phyloP scores from a whole-genome alignment of 2,329 filamentous ascomycete species.

The Alternaria sp. region DNA sequence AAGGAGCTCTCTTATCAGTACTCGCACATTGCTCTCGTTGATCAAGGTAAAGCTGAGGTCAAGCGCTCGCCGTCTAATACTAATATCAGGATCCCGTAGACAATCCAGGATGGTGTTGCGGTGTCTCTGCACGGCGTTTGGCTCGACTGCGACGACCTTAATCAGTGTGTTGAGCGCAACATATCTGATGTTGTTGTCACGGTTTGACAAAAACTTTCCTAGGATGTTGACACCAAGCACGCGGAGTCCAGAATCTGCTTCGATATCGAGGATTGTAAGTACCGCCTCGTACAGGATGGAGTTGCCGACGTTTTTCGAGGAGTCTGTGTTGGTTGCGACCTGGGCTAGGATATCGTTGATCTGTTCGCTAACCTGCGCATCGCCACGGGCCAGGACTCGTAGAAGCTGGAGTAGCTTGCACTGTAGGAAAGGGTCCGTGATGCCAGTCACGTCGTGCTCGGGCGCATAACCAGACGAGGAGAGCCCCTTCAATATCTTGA shows the following conservation, averaged over 20 bases:
- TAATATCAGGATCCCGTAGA: slow-evolving; percentile 95
- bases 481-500: slow-evolving; percentile 88
- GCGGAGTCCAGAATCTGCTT: slow-evolving; percentile 91
- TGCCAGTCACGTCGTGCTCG: slow-evolving; percentile 97
- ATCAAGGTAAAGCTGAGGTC: slow-evolving; percentile 98
- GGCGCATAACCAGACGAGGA: slow-evolving; percentile 96
- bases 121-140: slow-evolving; percentile 95
- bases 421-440: slow-evolving; percentile 96
- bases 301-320: slow-evolving; percentile 97
- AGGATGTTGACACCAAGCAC: slow-evolving; percentile 98
- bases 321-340: slow-evolving; percentile 97
- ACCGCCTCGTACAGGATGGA: slow-evolving; percentile 98
- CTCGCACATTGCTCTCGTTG: slow-evolving; percentile 93
- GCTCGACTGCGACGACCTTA: slow-evolving; percentile 97
- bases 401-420: slow-evolving; percentile 92
- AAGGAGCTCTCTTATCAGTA: slow-evolving; percentile 89
- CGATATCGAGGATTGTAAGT: slow-evolving; percentile 95
- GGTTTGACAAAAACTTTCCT: slow-evolving; percentile 97
- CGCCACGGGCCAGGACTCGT: slow-evolving; percentile 83
- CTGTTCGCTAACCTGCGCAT: slow-evolving; percentile 87
- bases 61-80: slow-evolving; percentile 91
- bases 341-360: slow-evolving; percentile 99
- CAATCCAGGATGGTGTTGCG: slow-evolving; percentile 98
- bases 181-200: slow-evolving; percentile 99
- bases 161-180: slow-evolving; percentile 96